Evolutionary conservation across 208 protist genomes (phyloP).

Genomic region (Polymyxa betae): DNA sequence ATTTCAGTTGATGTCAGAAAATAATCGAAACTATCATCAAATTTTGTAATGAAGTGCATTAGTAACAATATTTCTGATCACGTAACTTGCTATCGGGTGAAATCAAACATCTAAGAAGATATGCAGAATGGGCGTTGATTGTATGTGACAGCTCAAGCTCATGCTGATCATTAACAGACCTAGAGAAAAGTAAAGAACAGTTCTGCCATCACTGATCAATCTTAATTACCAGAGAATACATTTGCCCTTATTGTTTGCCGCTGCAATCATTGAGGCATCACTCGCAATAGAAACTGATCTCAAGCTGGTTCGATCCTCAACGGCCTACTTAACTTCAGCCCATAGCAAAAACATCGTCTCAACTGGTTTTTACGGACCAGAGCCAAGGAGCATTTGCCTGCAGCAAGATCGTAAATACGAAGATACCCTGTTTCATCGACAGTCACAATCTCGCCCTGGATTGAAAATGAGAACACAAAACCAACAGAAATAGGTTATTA

Average conservation of each 20-base stretch:
- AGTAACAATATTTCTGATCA: neutral
- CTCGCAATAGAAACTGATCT: conserved; percentile 5
- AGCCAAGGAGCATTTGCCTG: conserved; percentile 70
- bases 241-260: conserved; percentile 13
- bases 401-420: conserved; percentile 77
- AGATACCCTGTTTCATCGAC: conserved; percentile 79
- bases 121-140: conserved; percentile 73
- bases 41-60: no score
- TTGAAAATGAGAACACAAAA: neutral
- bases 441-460: conserved; percentile 76
- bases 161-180: conserved; percentile 53
- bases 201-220: neutral
- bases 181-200: conserved; percentile 63
- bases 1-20: no score
- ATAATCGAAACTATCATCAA: no score
- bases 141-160: neutral
- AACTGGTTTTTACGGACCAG: neutral
- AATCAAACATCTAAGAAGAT: conserved; percentile 77
- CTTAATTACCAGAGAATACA: conserved; percentile 24
- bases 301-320: neutral
- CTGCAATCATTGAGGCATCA: neutral
- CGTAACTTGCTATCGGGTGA: conserved; percentile 74
- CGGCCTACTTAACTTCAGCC: neutral
- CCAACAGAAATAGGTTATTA: neutral
- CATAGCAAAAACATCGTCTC: neutral